Conservation (phyloP, 345 rosid species). For the Populus nigra region DNA sequence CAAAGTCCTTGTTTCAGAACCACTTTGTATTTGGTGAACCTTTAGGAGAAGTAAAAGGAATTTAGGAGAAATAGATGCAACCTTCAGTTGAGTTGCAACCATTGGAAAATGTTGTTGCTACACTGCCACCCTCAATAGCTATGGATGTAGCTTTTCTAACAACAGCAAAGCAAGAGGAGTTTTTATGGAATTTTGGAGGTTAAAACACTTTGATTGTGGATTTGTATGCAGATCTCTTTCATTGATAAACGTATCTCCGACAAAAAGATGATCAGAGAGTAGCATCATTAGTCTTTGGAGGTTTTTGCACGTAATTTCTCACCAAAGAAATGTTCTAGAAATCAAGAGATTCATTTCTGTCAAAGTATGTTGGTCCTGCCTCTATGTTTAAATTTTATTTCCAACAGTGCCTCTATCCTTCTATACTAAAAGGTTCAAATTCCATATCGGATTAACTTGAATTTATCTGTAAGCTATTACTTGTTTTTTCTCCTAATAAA, state of each 20-base stretch:
- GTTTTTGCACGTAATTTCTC: neutral
- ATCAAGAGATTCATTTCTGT: neutral
- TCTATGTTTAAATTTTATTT: neutral
- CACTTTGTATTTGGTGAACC: neutral
- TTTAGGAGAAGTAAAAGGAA: neutral
- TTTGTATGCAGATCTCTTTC: neutral
- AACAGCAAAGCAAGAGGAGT: neutral
- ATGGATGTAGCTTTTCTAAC: neutral
- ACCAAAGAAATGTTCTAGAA: neutral
- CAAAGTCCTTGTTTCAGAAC: too few species aligned
- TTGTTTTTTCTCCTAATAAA: too few species aligned
- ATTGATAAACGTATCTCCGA: neutral
- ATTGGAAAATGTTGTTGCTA: neutral
- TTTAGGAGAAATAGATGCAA: neutral
- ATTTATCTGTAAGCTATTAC: neutral
- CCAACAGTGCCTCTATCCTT: neutral
- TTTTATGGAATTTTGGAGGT: neutral
- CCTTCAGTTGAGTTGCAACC: neutral
- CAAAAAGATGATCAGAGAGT: neutral
- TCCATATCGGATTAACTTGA: neutral
- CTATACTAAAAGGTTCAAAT: neutral
- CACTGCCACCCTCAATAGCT: too few species aligned
- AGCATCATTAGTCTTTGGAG: neutral
- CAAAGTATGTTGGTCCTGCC: neutral
- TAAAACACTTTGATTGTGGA: neutral